Evolutionary conservation across 345 rosid species (phyloP).

Genomic region (Brassica carinata): DNA sequence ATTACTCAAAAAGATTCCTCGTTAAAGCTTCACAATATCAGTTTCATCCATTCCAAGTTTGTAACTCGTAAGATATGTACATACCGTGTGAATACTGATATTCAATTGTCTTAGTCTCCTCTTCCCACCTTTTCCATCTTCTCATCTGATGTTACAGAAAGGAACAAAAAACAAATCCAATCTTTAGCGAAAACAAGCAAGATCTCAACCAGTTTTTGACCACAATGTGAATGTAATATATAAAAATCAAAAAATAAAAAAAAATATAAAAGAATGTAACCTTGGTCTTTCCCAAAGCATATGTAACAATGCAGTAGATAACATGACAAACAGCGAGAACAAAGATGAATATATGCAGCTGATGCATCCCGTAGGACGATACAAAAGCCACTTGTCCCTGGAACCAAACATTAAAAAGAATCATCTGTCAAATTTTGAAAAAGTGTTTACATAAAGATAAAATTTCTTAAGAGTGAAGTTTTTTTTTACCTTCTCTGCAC

Average conservation of each 20-base stretch:
- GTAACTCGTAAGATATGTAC: constrained; percentile 6
- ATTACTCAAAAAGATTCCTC: not conserved
- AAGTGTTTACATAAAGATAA: not conserved
- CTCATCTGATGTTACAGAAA: constrained; percentile 57
- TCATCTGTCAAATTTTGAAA: not conserved
- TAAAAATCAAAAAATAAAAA: too few species aligned
- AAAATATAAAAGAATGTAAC: constrained; percentile 40
- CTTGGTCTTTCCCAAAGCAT: constrained; percentile 78
- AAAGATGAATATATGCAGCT: constrained; percentile 91
- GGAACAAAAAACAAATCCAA: not conserved
- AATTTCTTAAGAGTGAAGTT: not conserved
- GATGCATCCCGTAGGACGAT: constrained; percentile 81
- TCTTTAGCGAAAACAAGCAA: not conserved
- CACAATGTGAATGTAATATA: not conserved
- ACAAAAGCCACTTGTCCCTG: constrained; percentile 88
- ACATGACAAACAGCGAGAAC: constrained; percentile 80
- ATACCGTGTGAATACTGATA: constrained; percentile 76
- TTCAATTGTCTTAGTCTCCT: constrained; percentile 78
- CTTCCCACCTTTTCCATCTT: constrained; percentile 88
- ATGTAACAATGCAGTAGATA: constrained; percentile 68
- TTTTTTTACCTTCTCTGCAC: not conserved
- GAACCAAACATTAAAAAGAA: not conserved
- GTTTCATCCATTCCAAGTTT: not conserved
- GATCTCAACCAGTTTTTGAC: not conserved
- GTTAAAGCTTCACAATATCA: constrained; percentile 2